phyloP scores from a whole-genome alignment of 768 basidiomycete genomes.

The Clavulina sp. region DNA sequence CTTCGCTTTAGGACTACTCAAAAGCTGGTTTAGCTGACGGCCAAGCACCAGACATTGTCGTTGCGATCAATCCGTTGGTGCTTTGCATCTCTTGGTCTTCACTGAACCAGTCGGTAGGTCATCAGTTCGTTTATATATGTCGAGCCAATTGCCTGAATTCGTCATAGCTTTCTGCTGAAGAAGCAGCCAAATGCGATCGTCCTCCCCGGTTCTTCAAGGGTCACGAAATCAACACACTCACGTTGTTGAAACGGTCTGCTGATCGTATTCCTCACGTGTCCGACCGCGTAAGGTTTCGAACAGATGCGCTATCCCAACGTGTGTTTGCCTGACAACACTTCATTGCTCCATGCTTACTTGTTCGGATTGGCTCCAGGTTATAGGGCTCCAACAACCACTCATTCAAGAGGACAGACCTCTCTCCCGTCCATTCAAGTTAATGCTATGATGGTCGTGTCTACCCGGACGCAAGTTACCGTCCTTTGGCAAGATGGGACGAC shows the following conservation, averaged over 20 bases:
- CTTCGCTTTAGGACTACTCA: neutral
- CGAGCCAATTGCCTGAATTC: neutral
- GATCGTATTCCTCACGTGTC: slow-evolving; percentile 54
- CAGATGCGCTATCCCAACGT: slow-evolving; percentile 7
- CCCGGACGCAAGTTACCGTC: slow-evolving; percentile 47
- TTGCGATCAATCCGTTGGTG: slow-evolving; percentile 57
- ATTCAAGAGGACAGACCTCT: slow-evolving; percentile 34
- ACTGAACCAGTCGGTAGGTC: slow-evolving; percentile 61
- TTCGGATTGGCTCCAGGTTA: slow-evolving; percentile 11
- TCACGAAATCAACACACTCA: slow-evolving; percentile 42
- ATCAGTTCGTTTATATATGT: neutral
- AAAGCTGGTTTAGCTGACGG: neutral
- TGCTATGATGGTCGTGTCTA: slow-evolving; percentile 49
- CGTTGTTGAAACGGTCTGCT: slow-evolving; percentile 39
- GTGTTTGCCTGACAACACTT: neutral
- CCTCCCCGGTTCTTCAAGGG: slow-evolving; percentile 62
- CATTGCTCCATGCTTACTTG: neutral
- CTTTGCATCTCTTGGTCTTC: slow-evolving; percentile 77
- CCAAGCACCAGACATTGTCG: slow-evolving; percentile 34
- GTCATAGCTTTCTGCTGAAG: slow-evolving; percentile 38
- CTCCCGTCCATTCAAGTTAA: slow-evolving; percentile 33
- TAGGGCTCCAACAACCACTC: slow-evolving; percentile 37
- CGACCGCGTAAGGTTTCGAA: slow-evolving; percentile 50
- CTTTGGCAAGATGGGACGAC: slow-evolving; percentile 77
- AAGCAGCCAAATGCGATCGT: slow-evolving; percentile 39